Percentiles rank a stretch among this genome's conserved stretches.
Conservation (phyloP, 768 basidiomycete species). For the Amyloporia xantha region DNA sequence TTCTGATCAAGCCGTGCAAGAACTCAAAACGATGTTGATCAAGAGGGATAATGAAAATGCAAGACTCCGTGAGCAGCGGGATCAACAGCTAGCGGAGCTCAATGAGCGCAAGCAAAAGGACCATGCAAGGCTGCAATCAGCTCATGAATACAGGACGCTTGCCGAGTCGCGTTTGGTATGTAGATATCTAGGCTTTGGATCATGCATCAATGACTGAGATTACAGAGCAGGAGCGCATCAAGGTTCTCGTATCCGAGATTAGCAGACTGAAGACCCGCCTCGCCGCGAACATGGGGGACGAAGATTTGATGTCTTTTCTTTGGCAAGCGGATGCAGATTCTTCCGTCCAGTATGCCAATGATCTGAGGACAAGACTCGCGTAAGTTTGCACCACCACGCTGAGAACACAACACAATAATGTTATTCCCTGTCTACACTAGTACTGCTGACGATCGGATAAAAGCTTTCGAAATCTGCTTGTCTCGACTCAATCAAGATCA, state of each 20-base stretch:
- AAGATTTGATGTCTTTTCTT: constrained; percentile 70
- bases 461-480: constrained; percentile 48
- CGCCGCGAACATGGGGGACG: constrained; percentile 66
- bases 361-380: constrained; percentile 49
- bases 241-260: constrained; percentile 64
- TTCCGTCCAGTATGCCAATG: constrained; percentile 37
- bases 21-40: constrained; percentile 50
- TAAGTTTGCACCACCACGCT: too few species aligned
- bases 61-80: constrained; percentile 67
- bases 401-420: too few species aligned
- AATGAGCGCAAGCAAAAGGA: constrained; percentile 66
- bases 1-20: constrained; percentile 48
- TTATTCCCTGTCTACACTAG: constrained; percentile 38
- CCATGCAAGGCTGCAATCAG: constrained; percentile 44
- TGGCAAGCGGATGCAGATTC: constrained; percentile 48
- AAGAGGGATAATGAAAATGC: constrained; percentile 63
- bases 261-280: constrained; percentile 65
- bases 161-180: constrained; percentile 54
- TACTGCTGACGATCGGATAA: constrained; percentile 41
- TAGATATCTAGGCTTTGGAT: background rate
- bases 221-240: constrained; percentile 58
- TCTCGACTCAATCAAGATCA: constrained; percentile 37
- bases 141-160: constrained; percentile 59
- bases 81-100: constrained; percentile 58
- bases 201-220: background rate